These are phyloP conservation scores for Eucalyptus guilfoylei DNA, from an alignment of 345 rosid genomes.

Conservation along the genomic window DNA sequence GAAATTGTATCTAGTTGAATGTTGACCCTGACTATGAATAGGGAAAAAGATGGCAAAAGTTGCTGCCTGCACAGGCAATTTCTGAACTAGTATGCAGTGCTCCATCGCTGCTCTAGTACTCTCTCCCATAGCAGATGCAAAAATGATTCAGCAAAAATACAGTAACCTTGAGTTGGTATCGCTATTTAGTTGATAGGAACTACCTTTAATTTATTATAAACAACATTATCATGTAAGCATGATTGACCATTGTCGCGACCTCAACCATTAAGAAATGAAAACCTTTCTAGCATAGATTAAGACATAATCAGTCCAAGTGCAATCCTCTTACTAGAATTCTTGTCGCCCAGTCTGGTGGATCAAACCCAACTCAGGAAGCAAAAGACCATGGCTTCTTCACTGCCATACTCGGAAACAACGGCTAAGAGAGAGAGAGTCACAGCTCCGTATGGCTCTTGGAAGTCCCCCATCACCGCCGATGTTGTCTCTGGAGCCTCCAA, in stretches of 20 bases:
- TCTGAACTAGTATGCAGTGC: neutral
- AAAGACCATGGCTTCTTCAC: slow-evolving; percentile 42
- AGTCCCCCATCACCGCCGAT: slow-evolving; percentile 86
- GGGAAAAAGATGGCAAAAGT: neutral
- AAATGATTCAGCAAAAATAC: neutral
- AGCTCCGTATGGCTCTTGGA: slow-evolving; percentile 90
- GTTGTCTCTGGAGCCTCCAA: slow-evolving; percentile 78
- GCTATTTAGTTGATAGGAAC: neutral
- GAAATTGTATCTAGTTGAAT: no score
- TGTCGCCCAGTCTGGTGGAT: neutral
- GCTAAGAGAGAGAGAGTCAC: slow-evolving; percentile 12
- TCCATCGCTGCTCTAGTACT: neutral
- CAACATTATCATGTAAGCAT: neutral
- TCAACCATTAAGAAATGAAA: neutral
- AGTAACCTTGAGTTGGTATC: neutral
- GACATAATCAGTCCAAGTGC: slow-evolving; percentile 1
- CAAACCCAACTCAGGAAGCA: neutral
- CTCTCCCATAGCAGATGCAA: neutral
- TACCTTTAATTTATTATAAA: neutral
- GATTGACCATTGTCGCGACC: no score
- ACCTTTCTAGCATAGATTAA: neutral
- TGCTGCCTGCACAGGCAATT: neutral
- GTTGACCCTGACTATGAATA: no score
- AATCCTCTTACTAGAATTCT: neutral
- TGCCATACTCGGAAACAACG: neutral